Evolutionary conservation across 2,329 filamentous ascomycete species (phyloP).

Genomic region (Leptographium galeiforme): DNA sequence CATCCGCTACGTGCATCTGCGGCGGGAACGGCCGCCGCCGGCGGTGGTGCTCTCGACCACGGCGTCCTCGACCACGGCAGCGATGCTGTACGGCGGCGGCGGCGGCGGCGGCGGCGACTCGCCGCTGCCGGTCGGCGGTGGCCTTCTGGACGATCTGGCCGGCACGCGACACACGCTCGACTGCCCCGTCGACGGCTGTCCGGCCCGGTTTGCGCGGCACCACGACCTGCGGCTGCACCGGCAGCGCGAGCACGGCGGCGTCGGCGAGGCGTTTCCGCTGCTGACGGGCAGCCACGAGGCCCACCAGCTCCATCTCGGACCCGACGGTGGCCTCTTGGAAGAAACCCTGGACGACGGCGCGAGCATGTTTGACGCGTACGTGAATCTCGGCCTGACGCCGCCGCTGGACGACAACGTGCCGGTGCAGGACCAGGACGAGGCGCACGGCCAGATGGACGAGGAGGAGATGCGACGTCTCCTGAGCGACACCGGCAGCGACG

Average conservation of each 20-base stretch:
- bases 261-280: not conserved
- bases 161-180: constrained; percentile 27
- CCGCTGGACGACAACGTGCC: not conserved
- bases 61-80: constrained; percentile 10
- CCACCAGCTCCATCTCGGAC: not conserved
- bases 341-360: not conserved
- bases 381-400: constrained; percentile 1
- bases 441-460: constrained; percentile 14
- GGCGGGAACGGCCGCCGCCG: constrained; percentile 30
- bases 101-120: constrained; percentile 13
- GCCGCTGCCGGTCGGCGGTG: constrained; percentile 23
- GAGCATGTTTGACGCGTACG: constrained; percentile 2
- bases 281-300: not conserved
- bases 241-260: constrained; percentile 15
- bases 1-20: constrained; percentile 67
- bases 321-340: not conserved
- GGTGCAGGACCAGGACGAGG: not conserved
- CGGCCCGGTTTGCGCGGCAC: constrained; percentile 32
- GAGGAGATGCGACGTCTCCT: constrained; percentile 15
- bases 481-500: constrained; percentile 5
- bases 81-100: constrained; percentile 11
- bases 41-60: not conserved
- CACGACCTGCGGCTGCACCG: constrained; percentile 36
- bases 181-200: constrained; percentile 30
- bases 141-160: constrained; percentile 16